Evolutionary conservation across 106 monocot species (phyloP).

Genomic region (Dendrobium huoshanense): DNA sequence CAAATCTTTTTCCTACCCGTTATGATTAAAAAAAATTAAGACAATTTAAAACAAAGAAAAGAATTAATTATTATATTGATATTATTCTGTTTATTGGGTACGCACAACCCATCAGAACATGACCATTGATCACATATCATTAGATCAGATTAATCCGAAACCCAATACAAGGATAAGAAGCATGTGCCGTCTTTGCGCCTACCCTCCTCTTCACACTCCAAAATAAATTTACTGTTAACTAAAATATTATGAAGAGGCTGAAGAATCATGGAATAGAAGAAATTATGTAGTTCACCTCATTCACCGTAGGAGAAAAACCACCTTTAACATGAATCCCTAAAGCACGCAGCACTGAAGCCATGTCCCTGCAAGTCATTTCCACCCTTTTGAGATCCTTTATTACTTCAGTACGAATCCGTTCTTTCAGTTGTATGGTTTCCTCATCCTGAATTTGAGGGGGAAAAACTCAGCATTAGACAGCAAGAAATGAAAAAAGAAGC

Average conservation of each 20-base stretch:
- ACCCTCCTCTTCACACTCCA: neutral
- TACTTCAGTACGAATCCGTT: slow-evolving; percentile 46
- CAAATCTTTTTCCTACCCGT: too few species aligned
- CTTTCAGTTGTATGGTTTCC: slow-evolving; percentile 76
- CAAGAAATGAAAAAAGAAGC: neutral
- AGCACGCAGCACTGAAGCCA: slow-evolving; percentile 72
- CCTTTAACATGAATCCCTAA: slow-evolving; percentile 67
- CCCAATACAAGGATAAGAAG: neutral
- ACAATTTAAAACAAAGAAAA: too few species aligned
- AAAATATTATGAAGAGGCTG: neutral
- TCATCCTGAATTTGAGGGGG: slow-evolving; percentile 41
- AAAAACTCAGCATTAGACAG: neutral
- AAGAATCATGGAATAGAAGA: neutral
- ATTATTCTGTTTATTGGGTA: neutral
- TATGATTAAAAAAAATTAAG: too few species aligned
- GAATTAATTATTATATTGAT: too few species aligned
- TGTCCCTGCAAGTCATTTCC: slow-evolving; percentile 58
- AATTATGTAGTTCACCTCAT: slow-evolving; percentile 33
- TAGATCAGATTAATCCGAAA: neutral
- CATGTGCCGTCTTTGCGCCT: neutral
- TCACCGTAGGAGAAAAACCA: slow-evolving; percentile 32
- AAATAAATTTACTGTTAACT: neutral
- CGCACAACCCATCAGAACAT: neutral
- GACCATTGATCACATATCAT: neutral
- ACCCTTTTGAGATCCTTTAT: slow-evolving; percentile 56